Evolutionary conservation across 73 alveolate species (phyloP).

Genomic region (Paramecium pentaurelia): DNA sequence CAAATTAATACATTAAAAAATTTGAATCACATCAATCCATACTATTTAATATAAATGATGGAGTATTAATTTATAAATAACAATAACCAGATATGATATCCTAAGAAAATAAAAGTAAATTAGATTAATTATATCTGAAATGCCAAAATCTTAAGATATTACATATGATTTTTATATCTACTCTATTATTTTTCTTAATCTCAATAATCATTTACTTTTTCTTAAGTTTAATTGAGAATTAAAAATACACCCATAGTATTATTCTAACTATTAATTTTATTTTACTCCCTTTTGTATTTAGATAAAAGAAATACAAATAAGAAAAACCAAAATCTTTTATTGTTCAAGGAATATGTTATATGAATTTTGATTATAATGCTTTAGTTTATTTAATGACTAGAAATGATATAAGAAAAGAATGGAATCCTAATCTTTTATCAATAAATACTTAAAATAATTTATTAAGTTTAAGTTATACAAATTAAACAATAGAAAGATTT

Average conservation of each 20-base stretch:
- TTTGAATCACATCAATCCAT: not conserved
- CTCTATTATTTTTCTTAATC: not conserved
- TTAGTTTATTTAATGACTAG: not conserved
- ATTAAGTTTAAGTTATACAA: not conserved
- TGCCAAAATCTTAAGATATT: not conserved
- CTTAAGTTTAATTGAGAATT: not conserved
- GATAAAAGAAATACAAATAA: not conserved
- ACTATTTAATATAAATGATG: not conserved
- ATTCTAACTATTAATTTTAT: not conserved
- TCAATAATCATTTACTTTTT: not conserved
- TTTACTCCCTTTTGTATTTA: not conserved
- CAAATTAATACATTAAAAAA: not conserved
- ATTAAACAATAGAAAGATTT: not conserved
- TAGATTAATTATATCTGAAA: not conserved
- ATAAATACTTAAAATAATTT: not conserved
- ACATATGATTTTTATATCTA: not conserved
- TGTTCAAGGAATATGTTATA: not conserved
- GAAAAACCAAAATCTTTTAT: not conserved
- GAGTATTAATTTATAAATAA: not conserved
- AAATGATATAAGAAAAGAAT: not conserved
- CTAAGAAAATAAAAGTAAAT: not conserved
- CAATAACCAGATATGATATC: not conserved
- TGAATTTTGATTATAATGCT: conserved; percentile 23
- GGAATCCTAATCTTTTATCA: not conserved
- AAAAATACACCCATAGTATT: not conserved